Percentiles rank a stretch among this genome's conserved stretches.
These are phyloP conservation scores for Syzygium syzygioides DNA, from an alignment of 441 rosid species.

Conservation along the genomic window DNA sequence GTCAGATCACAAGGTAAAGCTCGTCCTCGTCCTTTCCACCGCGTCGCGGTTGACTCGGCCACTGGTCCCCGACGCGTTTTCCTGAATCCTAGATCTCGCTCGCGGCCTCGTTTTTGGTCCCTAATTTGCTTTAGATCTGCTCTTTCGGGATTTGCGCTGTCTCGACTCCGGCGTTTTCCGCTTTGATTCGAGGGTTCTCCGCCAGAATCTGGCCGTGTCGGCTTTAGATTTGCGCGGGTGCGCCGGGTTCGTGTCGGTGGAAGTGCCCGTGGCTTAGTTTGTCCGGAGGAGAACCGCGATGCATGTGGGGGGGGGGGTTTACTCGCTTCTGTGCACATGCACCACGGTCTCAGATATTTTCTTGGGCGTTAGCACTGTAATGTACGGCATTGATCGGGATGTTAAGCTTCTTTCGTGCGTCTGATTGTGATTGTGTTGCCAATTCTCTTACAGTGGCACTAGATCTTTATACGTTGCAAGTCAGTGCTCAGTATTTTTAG, in stretches of 20 bases:
- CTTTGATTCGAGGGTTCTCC: background rate
- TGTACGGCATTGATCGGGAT: background rate
- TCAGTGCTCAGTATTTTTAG: background rate
- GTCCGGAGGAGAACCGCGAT: background rate
- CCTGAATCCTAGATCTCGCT: background rate
- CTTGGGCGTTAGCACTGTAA: background rate
- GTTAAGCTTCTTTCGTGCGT: background rate
- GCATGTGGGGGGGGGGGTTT: background rate
- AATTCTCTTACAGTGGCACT: background rate
- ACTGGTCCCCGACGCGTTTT: background rate
- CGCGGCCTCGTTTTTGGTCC: background rate
- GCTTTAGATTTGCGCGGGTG: background rate
- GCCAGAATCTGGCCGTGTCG: background rate
- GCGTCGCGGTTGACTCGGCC: background rate
- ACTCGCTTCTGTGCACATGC: background rate
- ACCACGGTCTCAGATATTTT: background rate
- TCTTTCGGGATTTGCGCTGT: background rate
- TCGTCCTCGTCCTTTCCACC: background rate
- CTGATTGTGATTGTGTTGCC: background rate
- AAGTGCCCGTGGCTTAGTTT: background rate
- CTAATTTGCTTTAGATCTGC: background rate
- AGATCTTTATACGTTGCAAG: background rate
- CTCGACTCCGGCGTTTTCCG: background rate
- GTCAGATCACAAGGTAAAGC: conserved; percentile 90
- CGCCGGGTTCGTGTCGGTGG: background rate